Base-by-base conservation (phyloP, 768 basidiomycete species). In the Amanita rubescens region DNA sequence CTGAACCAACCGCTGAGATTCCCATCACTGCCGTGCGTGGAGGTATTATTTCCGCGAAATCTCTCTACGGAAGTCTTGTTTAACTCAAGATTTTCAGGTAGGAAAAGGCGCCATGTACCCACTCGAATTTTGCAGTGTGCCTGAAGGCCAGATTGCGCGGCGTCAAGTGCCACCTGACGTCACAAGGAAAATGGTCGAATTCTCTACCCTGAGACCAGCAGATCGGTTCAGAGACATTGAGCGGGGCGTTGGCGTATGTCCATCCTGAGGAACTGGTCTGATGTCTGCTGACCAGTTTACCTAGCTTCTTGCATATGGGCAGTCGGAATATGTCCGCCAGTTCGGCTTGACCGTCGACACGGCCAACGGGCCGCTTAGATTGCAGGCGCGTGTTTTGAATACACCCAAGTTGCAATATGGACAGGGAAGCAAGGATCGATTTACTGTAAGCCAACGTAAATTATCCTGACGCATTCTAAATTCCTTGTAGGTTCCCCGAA, bases 351-450 rank as follows among this genome's bases (percentile, higher is more conserved):
- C 65, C 0, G 79, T 91, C 12, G 67, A 77, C 32, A 65, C 70
- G 5, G 56, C 68, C 30, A 63, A 65, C 0, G 75, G 75, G 0
- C 79, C 84, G 0, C 67, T 87, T 24, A 64, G 62, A 3, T 68
- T 87, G 30, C 58, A 73, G 8, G 87, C 81, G 0, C 75, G 89
- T 0, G 67, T 86, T 1, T 65, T 91, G 1, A 61, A 71, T 0
- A 72, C 87, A 0, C 89, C 89, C 0, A 81, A 64, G 7, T 71
- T 91, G 27, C 76, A 75, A 52, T 91, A 92, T 55, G 85, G 86
- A 9, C 63, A 57, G 1, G 73, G 72, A 1, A 79, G 78, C 54
- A 74, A 67, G 5, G 79, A 82, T 50, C 66, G 69, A 0, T 75
- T 70, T 2, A 78, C 85, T 15, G 84, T 84, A 59, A 55, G 80